phyloP scores from a whole-genome alignment of 2,329 filamentous ascomycete genomes.

The Calonectria fujianensis region DNA sequence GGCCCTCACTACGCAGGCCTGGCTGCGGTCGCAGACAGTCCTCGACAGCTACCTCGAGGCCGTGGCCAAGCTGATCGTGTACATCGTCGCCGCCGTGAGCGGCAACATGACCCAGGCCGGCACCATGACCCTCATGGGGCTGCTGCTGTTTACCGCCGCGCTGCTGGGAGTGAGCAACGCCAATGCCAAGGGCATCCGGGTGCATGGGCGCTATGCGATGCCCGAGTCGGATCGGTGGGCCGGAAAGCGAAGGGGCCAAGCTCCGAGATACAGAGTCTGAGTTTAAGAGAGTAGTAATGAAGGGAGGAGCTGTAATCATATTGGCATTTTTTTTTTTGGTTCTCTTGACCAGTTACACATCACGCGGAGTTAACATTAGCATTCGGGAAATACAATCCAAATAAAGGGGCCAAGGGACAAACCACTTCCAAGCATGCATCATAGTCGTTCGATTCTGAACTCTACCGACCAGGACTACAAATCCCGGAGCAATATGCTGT shows the following conservation, averaged over 20 bases:
- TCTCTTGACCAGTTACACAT: neutral
- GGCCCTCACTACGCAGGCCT: slow-evolving; percentile 74
- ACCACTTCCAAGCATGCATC: slow-evolving; percentile 8
- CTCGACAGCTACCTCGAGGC: slow-evolving; percentile 72
- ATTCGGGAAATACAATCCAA: neutral
- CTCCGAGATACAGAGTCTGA: slow-evolving; percentile 18
- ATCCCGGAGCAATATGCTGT: slow-evolving; percentile 33
- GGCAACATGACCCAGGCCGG: slow-evolving; percentile 74
- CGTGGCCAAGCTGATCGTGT: slow-evolving; percentile 74
- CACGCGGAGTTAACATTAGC: neutral
- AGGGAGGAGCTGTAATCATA: slow-evolving; percentile 9
- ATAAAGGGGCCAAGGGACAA: neutral
- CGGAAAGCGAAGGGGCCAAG: slow-evolving; percentile 8
- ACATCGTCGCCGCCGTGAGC: slow-evolving; percentile 72
- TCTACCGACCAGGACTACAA: slow-evolving; percentile 30
- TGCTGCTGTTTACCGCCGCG: slow-evolving; percentile 72
- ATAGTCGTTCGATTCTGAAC: slow-evolving; percentile 28
- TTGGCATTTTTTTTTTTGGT: neutral
- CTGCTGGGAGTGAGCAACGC: slow-evolving; percentile 74
- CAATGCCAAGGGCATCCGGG: slow-evolving; percentile 66
- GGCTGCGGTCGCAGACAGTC: slow-evolving; percentile 72
- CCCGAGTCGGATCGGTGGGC: slow-evolving; percentile 44
- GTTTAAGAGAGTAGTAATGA: neutral
- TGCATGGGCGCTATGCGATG: slow-evolving; percentile 70
- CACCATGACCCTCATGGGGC: slow-evolving; percentile 69